Percentiles rank a stretch among this genome's conserved stretches.
Evolutionary conservation across 2,329 filamentous ascomycete species (phyloP).

Genomic region (Sclerotinia subarctica): DNA sequence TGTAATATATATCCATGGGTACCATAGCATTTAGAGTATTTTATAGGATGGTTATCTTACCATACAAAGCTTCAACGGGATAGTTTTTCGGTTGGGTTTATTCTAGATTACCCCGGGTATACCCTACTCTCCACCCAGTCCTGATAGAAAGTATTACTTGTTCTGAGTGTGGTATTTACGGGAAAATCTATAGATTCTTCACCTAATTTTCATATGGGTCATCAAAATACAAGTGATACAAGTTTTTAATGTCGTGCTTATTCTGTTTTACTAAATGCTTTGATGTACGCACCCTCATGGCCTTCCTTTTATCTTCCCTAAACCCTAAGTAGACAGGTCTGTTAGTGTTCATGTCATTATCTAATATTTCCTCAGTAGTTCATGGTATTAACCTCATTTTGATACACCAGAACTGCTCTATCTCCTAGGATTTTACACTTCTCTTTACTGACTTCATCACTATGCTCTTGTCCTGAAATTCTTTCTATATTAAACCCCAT

Average conservation of each 20-base stretch:
- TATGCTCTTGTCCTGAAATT: neutral
- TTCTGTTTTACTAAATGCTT: neutral
- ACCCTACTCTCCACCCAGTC: too few species aligned
- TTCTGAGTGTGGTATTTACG: neutral
- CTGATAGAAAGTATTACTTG: neutral
- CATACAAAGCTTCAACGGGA: too few species aligned
- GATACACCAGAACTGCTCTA: neutral
- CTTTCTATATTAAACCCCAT: neutral
- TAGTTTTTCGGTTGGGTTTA: too few species aligned
- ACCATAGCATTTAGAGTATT: too few species aligned
- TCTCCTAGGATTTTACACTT: neutral
- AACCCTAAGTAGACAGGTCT: neutral
- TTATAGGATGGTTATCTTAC: too few species aligned
- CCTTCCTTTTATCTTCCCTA: neutral
- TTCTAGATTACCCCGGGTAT: too few species aligned
- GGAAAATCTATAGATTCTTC: neutral
- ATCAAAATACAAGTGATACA: neutral
- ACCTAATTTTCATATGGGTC: neutral
- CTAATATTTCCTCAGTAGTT: too few species aligned
- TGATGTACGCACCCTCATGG: neutral
- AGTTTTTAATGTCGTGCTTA: neutral
- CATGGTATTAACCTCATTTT: neutral
- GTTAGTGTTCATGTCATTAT: neutral
- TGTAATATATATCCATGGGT: too few species aligned
- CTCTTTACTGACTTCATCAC: neutral